Evolutionary conservation across 2,329 filamentous ascomycete species (phyloP), one percentile per base, ranked within the genome.

Genomic region (Akanthomyces lecanii): DNA sequence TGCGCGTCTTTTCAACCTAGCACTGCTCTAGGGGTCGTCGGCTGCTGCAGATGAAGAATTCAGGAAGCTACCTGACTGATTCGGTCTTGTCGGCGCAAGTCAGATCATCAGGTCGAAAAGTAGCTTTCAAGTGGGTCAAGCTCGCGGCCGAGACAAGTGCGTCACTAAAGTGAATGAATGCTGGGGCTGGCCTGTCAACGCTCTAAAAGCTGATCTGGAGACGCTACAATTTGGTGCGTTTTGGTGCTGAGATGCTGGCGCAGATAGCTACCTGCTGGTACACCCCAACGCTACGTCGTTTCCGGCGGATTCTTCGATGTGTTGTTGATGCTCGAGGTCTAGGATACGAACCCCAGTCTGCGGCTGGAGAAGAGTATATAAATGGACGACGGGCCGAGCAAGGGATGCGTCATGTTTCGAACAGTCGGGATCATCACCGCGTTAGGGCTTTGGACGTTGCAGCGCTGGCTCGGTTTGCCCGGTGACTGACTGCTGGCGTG

Each of bases 71-170:
- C 18, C 16, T 36, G 6, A 23, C 23, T 14, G 33, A 4, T 18
- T 7, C 23, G 8, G 25, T 30, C 5, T 44, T 40, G 47, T 21
- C 5, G 57, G 47, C 57, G 16, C 47, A 25, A 60, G 36, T 60
- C 57, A 44, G 47, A 52, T 52, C 57, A 60, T 52, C 57, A 53
- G 33, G 33, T 10, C 45, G 21, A 51, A 59, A 40, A 42, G 44
- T 59, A 60, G 57, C 57, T 52, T 45, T 45, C 36, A 52, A 60
- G 57, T 60, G 57, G 57, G 57, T 60, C 57, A 21, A 59, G 23
- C 10, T n/a, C n/a, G 54, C 18, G 12, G 53, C 23, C 53, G 18
- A 44, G 38, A 44, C 38, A 45, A 38, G 21, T 40, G 33, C 33
- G 36, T 40, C 38, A 40, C 38, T 40, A 40, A 40, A 4, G 48